These are phyloP conservation scores for Aspergillus intermedius DNA, from an alignment of 2,329 filamentous ascomycete species.

Conservation along the genomic window DNA sequence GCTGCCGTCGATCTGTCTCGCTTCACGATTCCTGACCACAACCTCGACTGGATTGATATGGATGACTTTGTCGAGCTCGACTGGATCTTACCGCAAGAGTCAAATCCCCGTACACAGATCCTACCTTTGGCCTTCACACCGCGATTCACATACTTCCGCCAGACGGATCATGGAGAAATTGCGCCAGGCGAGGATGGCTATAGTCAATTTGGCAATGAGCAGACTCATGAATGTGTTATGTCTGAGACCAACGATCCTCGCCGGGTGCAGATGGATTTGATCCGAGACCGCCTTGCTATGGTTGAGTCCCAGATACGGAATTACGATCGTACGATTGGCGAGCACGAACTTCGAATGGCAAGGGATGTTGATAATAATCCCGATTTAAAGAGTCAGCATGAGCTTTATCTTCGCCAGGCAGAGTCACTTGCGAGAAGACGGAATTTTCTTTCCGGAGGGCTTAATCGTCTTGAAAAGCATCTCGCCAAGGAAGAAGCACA, in stretches of 20 bases:
- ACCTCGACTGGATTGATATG: conserved; percentile 97
- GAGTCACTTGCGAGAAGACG: conserved; percentile 53
- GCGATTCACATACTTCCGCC: conserved; percentile 93
- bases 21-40: conserved; percentile 92
- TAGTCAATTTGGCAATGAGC: conserved; percentile 87
- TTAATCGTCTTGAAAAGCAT: conserved; percentile 52
- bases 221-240: conserved; percentile 94
- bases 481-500: conserved; percentile 34
- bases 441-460: conserved; percentile 53
- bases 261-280: conserved; percentile 77
- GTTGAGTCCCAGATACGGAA: conserved; percentile 70
- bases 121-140: conserved; percentile 86
- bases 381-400: conserved; percentile 37
- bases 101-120: conserved; percentile 89
- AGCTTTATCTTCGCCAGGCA: conserved; percentile 50
- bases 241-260: conserved; percentile 82
- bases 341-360: conserved; percentile 62
- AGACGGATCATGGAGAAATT: conserved; percentile 81
- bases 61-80: conserved; percentile 98
- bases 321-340: conserved; percentile 65
- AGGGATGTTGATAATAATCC: conserved; percentile 49
- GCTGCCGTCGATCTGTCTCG: conserved; percentile 62
- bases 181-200: conserved; percentile 69
- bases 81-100: conserved; percentile 86
- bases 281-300: conserved; percentile 71